phyloP scores from a whole-genome alignment of 2,329 filamentous ascomycete genomes.

The Capronia epimyces region DNA sequence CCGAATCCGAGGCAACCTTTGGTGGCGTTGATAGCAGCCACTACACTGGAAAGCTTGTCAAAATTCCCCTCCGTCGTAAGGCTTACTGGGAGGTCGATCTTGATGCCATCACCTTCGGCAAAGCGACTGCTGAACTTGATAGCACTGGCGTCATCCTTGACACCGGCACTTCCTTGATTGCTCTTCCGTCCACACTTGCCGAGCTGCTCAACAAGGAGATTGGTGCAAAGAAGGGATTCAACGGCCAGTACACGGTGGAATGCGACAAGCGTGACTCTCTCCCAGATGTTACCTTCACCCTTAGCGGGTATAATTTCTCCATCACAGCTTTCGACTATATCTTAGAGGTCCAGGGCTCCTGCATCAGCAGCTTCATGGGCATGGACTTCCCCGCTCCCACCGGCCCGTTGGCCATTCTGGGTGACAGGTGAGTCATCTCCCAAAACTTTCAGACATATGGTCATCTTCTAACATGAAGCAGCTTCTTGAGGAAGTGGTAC shows the following conservation, averaged over 20 bases:
- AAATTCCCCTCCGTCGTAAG: slow-evolving; percentile 93
- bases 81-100: slow-evolving; percentile 99
- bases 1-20: slow-evolving; percentile 81
- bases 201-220: slow-evolving; percentile 97
- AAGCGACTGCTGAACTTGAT: slow-evolving; percentile 80
- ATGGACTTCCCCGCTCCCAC: slow-evolving; percentile 85
- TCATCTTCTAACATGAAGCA: slow-evolving; percentile 28
- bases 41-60: slow-evolving; percentile 79
- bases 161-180: slow-evolving; percentile 96
- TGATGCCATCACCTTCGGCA: slow-evolving; percentile 82
- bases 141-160: slow-evolving; percentile 95
- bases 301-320: slow-evolving; percentile 87
- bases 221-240: slow-evolving; percentile 94
- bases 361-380: slow-evolving; percentile 95
- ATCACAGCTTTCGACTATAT: slow-evolving; percentile 90
- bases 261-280: slow-evolving; percentile 77
- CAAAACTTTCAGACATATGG: background rate
- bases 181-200: slow-evolving; percentile 81
- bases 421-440: slow-evolving; percentile 65
- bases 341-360: slow-evolving; percentile 88
- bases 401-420: slow-evolving; percentile 89
- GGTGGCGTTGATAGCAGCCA: slow-evolving; percentile 80
- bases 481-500: slow-evolving; percentile 51
- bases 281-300: slow-evolving; percentile 85
- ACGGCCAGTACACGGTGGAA: slow-evolving; percentile 92